Percentiles rank a stretch among this genome's conserved stretches.
These are phyloP conservation scores for Candida pseudoglaebosa DNA, from an alignment of 805 yeast species.

Conservation along the genomic window DNA sequence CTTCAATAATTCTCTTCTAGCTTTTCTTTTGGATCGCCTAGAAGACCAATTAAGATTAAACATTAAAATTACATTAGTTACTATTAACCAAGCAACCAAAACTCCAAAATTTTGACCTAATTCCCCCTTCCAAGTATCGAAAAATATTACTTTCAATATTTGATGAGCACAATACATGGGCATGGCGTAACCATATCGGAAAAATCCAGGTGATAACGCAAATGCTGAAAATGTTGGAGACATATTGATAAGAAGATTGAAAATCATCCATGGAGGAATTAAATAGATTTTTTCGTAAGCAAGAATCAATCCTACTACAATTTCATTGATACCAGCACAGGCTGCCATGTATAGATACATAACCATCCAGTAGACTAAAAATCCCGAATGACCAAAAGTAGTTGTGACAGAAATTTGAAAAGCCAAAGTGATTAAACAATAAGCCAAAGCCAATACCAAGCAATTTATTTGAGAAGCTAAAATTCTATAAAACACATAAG, in stretches of 20 bases:
- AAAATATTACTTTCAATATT: conserved; percentile 29
- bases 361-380: conserved; percentile 30
- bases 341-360: conserved; percentile 27
- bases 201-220: conserved; percentile 27
- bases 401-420: conserved; percentile 22
- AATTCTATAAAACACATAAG: conserved; percentile 24
- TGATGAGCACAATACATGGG: conserved; percentile 33
- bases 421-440: conserved; percentile 27
- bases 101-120: conserved; percentile 29
- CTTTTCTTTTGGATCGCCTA: conserved; percentile 8
- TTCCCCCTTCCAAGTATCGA: conserved; percentile 29
- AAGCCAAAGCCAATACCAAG: conserved; percentile 25
- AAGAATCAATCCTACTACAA: conserved; percentile 17
- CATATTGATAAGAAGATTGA: conserved; percentile 25
- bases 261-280: conserved; percentile 28
- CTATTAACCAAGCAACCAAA: conserved; percentile 26
- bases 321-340: conserved; percentile 26
- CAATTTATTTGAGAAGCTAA: conserved; percentile 28
- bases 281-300: conserved; percentile 16
- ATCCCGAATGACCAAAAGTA: conserved; percentile 29
- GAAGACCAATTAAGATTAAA: conserved; percentile 9
- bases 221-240: conserved; percentile 32
- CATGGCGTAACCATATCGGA: conserved; percentile 33
- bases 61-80: conserved; percentile 13
- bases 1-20: conserved; percentile 6